Base-by-base conservation (phyloP, 441 rosid species). In the Capsella rubella region DNA sequence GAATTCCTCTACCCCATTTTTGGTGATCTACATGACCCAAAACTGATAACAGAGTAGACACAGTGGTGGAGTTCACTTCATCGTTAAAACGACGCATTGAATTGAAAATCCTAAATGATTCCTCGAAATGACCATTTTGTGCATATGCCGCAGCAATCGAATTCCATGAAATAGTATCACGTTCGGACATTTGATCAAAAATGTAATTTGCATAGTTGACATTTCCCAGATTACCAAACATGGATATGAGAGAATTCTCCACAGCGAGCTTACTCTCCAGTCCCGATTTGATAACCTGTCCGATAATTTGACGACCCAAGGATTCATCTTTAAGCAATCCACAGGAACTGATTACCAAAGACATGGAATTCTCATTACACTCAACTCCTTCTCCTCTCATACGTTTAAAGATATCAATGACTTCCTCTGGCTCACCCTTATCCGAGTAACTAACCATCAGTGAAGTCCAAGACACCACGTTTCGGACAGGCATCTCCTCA, bases 401-500 rank as follows among this genome's bases (percentile, higher is more conserved):
- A 49, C 58, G 52, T 58, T 12, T 73, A 78, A 65, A 94, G n/a
- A 84, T 53, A 64, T 62, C 71, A 32, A 94, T 50, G 13, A 90
- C 97, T 72, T 81, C 84, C 31, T 70, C 61, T 4, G 87, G 81
- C 49, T 87, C 85, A 66, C 87, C 89, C 60, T 67, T 71, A 77
- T 87, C 86, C 64, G 80, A 64, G 80, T 83, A 87, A 54, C 90
- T 84, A 80, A 82, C 89, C 97, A 94, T 92, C 82, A 94, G 62
- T 27, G 99, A 90, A 76, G 97, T 94, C 97, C 97, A 90, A 52
- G 99, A 87, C 65, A 90, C 97, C 4, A 92, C 91, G 73, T 94
- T 94, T 74, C 83, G 84, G 52, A 81, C 70, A 0, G 90, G 89
- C 96, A 94, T 92, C 86, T 90, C 97, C 75, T 87, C 85, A 66